Conservation (phyloP, 1,284 basidiomycete species). For the Ceratobasidium theobromae region DNA sequence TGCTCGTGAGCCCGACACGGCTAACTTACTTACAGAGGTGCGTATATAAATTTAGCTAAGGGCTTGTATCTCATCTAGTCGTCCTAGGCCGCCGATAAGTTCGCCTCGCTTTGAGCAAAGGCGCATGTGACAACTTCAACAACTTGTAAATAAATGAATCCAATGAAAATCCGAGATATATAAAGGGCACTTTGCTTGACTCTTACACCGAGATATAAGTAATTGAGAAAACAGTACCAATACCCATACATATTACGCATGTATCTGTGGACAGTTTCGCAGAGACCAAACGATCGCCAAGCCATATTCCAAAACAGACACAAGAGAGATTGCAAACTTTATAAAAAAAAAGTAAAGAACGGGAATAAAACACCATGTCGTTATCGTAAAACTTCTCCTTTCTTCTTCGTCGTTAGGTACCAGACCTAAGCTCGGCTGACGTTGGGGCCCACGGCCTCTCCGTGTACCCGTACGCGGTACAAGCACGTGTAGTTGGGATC, state of each 20-base stretch:
- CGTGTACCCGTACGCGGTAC: conserved; percentile 84
- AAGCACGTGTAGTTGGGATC: conserved; percentile 81
- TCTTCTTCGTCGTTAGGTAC: neutral
- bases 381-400: neutral
- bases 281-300: neutral
- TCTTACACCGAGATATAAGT: conserved; percentile 23
- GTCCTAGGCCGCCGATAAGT: conserved; percentile 50
- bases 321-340: conserved; percentile 2
- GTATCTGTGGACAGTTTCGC: conserved; percentile 13
- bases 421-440: neutral
- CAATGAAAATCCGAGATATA: neutral
- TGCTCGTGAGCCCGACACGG: conserved; percentile 73
- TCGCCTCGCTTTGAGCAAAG: conserved; percentile 44
- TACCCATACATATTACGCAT: conserved; percentile 29
- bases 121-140: neutral
- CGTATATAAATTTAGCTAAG: neutral
- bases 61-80: neutral
- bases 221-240: conserved; percentile 10
- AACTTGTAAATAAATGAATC: conserved; percentile 23
- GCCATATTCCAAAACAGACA: neutral
- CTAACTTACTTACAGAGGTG: conserved; percentile 73
- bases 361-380: conserved; percentile 5
- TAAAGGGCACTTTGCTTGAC: neutral
- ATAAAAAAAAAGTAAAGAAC: conserved; percentile 28
- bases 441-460: conserved; percentile 38